Evolutionary conservation across 2,329 filamentous ascomycete genomes (phyloP).

Genomic region (Colletotrichum orchidophilum): DNA sequence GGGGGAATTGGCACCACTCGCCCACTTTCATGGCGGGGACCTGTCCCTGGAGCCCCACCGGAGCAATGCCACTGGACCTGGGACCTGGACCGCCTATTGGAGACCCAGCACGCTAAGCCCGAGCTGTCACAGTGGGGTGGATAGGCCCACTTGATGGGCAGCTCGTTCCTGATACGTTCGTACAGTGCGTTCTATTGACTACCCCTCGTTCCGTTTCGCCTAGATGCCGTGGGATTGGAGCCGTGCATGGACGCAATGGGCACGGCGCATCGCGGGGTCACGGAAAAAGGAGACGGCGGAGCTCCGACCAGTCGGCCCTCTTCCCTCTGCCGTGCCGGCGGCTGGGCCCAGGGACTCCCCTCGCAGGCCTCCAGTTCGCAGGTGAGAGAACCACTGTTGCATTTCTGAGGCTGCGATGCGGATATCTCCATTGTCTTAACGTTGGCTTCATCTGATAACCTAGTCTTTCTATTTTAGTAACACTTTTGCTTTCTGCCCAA

Average conservation of each 20-base stretch:
- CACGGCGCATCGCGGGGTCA: conserved; percentile 22
- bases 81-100: conserved; percentile 2
- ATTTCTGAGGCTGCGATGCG: background rate
- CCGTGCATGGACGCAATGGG: background rate
- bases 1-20: too few species aligned
- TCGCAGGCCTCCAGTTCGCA: background rate
- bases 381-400: background rate
- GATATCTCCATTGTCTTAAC: background rate
- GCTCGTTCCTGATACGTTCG: background rate
- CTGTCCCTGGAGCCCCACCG: conserved; percentile 3
- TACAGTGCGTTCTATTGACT: conserved; percentile 25
- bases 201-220: conserved; percentile 23
- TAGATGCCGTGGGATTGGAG: background rate
- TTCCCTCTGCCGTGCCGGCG: conserved; percentile 7
- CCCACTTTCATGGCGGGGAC: conserved; percentile 8
- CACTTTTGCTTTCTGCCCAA: too few species aligned
- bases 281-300: conserved; percentile 28
- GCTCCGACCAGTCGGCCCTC: conserved; percentile 17
- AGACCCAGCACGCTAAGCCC: background rate
- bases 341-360: conserved; percentile 23
- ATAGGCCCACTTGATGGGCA: background rate
- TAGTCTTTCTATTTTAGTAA: background rate
- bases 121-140: conserved; percentile 6
- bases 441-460: background rate
- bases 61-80: conserved; percentile 16